Percentiles rank a stretch among this genome's conserved stretches.
Conservation (phyloP, 2,329 filamentous ascomycete species). For the Monosporascus cannonballus region DNA sequence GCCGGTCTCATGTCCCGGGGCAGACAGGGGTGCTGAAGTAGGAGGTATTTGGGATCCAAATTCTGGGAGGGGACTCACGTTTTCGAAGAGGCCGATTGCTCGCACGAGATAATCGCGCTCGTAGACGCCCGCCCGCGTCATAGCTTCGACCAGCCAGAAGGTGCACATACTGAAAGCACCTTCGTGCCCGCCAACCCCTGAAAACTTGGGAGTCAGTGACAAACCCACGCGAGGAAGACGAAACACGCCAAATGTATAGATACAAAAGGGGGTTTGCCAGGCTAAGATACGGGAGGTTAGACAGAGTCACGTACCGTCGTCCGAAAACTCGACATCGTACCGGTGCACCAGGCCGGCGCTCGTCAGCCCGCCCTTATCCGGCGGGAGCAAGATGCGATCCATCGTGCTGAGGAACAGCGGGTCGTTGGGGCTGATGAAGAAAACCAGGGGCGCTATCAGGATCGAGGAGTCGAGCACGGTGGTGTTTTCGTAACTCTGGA, state of each 20-base stretch:
- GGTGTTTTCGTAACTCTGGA: slow-evolving; percentile 69
- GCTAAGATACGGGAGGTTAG: background rate
- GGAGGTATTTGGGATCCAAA: background rate
- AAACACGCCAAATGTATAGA: background rate
- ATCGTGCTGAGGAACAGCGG: slow-evolving; percentile 68
- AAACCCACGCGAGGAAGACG: background rate
- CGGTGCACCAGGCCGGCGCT: slow-evolving; percentile 71
- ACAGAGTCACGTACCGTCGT: slow-evolving; percentile 52
- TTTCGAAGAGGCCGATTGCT: slow-evolving; percentile 68
- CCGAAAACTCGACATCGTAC: slow-evolving; percentile 62
- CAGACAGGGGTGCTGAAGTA: background rate
- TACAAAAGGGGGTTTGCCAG: background rate
- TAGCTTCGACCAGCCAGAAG: slow-evolving; percentile 75
- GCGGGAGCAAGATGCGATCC: slow-evolving; percentile 63
- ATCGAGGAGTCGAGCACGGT: slow-evolving; percentile 69
- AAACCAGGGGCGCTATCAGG: slow-evolving; percentile 70
- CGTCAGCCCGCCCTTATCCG: slow-evolving; percentile 69
- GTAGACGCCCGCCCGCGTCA: slow-evolving; percentile 62
- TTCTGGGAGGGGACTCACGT: slow-evolving; percentile 24
- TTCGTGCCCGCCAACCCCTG: slow-evolving; percentile 67
- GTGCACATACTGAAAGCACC: slow-evolving; percentile 78
- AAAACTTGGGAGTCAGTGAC: slow-evolving; percentile 6
- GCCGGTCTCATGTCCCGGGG: background rate
- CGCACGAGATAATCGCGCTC: slow-evolving; percentile 57
- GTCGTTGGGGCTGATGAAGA: slow-evolving; percentile 74